Evolutionary conservation across 768 basidiomycete genomes (phyloP).

Genomic region (Panaeolus cyanescens): DNA sequence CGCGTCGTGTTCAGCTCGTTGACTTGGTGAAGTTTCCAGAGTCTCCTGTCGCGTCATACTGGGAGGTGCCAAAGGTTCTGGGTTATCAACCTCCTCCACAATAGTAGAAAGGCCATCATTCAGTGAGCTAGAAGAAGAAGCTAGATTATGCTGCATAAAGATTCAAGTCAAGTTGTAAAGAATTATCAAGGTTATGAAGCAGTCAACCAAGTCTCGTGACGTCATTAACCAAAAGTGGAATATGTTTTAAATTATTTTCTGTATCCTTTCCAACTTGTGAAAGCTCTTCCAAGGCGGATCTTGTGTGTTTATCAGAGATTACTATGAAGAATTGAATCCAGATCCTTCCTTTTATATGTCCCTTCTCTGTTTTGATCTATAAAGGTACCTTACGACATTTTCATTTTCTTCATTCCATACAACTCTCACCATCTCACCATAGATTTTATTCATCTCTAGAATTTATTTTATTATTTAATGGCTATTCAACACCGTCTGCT

Average conservation of each 20-base stretch:
- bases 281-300: not conserved
- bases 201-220: not conserved
- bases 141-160: not conserved
- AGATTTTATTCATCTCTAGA: not conserved
- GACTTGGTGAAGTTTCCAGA: not conserved
- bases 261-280: not conserved
- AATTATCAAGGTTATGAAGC: not conserved
- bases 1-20: not conserved
- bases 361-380: not conserved
- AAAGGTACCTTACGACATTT: not conserved
- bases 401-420: not conserved
- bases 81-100: not conserved
- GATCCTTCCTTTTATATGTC: not conserved
- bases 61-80: not conserved
- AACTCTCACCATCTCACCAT: not conserved
- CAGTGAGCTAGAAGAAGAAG: not conserved
- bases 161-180: not conserved
- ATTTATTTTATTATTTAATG: conserved; percentile 22
- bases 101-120: not conserved
- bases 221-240: not conserved
- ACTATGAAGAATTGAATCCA: not conserved
- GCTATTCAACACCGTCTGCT: conserved; percentile 53
- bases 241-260: not conserved
- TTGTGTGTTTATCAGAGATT: not conserved
- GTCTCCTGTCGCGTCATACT: not conserved